These are phyloP conservation scores for Gossypium schwendimanii DNA, from an alignment of 441 rosid species.

Conservation along the genomic window DNA sequence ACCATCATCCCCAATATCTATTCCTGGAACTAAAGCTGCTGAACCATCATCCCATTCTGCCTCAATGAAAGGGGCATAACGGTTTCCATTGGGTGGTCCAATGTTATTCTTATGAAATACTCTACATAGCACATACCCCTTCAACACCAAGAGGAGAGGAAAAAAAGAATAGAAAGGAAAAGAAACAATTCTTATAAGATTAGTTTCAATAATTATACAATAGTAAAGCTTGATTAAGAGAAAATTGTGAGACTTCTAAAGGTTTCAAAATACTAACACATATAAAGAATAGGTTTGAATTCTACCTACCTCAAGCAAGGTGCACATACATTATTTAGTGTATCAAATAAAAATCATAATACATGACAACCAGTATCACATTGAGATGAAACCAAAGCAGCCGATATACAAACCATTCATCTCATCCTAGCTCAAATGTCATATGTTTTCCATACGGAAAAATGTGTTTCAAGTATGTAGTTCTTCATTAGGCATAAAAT, in stretches of 20 bases:
- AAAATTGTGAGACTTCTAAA: background rate
- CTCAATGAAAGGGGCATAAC: slow-evolving; percentile 86
- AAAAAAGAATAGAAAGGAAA: background rate
- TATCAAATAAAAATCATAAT: background rate
- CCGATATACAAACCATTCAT: background rate
- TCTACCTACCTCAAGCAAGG: background rate
- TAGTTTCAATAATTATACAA: background rate
- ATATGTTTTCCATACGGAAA: background rate
- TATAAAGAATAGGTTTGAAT: background rate
- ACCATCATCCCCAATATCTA: slow-evolving; percentile 31
- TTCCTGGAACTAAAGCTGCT: slow-evolving; percentile 57
- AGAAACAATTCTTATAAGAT: slow-evolving; percentile 2
- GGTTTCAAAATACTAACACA: background rate
- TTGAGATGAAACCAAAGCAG: background rate
- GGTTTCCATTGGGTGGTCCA: slow-evolving; percentile 87
- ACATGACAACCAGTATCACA: background rate
- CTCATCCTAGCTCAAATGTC: background rate
- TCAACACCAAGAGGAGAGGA: slow-evolving; percentile 27
- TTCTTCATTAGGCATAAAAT: background rate
- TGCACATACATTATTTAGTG: background rate
- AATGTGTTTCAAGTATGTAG: background rate
- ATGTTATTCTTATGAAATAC: slow-evolving; percentile 85
- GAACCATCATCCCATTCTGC: slow-evolving; percentile 80
- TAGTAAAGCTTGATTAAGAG: background rate
- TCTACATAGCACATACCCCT: slow-evolving; percentile 80